phyloP scores from a whole-genome alignment of 148 eudicot genomes.

The Selenicereus undatus region DNA sequence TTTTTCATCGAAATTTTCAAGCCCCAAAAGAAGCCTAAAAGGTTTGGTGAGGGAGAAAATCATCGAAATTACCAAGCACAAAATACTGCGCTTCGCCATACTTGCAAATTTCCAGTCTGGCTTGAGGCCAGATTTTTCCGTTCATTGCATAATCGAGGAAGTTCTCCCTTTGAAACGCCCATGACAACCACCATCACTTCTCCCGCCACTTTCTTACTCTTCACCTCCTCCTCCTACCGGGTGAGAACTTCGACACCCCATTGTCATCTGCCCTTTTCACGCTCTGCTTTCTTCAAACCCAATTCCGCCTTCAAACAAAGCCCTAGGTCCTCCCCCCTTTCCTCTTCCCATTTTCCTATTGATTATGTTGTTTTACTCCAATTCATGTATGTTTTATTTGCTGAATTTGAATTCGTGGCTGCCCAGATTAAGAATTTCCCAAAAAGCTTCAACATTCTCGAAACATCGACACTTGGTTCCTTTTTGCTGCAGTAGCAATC shows the following conservation, averaged over 20 bases:
- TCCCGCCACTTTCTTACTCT: conserved; percentile 25
- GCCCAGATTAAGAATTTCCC: conserved; percentile 30
- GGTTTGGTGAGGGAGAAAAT: too few species aligned
- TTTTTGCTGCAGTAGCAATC: conserved; percentile 31
- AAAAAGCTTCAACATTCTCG: conserved; percentile 12
- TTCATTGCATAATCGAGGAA: background rate
- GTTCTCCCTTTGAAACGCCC: background rate
- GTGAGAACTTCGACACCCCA: background rate
- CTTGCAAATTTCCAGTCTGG: too few species aligned
- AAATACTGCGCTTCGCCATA: too few species aligned
- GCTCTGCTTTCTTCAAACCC: conserved; percentile 8
- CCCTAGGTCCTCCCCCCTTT: background rate
- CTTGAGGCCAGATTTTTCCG: too few species aligned
- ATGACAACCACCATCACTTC: conserved; percentile 19
- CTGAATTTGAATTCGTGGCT: background rate
- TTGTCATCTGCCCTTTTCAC: background rate
- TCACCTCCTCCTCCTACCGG: background rate
- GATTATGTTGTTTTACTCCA: background rate
- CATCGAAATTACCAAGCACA: too few species aligned
- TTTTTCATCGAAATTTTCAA: too few species aligned
- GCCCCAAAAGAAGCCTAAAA: too few species aligned
- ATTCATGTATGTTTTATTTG: background rate
- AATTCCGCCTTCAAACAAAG: conserved; percentile 7
- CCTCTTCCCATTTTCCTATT: background rate
- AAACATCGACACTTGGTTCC: conserved; percentile 23